Percentiles rank a stretch among this genome's conserved stretches.
Conservation (phyloP, 75 land plant species). For the Pinus taeda region DNA sequence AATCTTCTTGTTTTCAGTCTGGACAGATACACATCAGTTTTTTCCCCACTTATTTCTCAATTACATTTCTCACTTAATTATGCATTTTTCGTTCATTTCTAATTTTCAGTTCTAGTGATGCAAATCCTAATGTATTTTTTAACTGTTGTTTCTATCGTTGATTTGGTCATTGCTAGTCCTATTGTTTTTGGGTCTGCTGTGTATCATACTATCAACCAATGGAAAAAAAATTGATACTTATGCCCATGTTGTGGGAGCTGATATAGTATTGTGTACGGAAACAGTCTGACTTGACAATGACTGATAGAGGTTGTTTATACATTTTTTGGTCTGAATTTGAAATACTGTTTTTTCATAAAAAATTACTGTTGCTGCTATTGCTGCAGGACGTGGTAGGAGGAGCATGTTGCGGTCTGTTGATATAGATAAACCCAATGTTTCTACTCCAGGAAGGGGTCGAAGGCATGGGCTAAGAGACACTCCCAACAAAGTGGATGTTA, state of each 20-base stretch:
- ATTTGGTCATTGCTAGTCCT: too few relatives aligned
- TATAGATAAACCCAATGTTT: neutral
- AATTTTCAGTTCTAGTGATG: too few relatives aligned
- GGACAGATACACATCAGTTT: too few relatives aligned
- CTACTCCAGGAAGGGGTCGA: slow-evolving; percentile 8
- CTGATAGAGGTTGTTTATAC: neutral
- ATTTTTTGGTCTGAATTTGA: neutral
- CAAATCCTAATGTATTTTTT: too few relatives aligned
- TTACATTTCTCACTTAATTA: too few relatives aligned
- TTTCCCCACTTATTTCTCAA: too few relatives aligned
- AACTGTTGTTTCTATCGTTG: too few relatives aligned
- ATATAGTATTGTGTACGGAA: neutral
- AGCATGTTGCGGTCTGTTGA: neutral
- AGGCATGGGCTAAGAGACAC: neutral
- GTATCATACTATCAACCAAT: too few relatives aligned
- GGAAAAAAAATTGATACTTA: neutral
- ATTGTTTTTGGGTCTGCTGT: too few relatives aligned
- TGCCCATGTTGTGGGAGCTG: neutral
- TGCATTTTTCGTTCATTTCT: too few relatives aligned
- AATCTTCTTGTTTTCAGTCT: too few relatives aligned
- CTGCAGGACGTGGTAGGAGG: slow-evolving; percentile 5
- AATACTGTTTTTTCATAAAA: neutral
- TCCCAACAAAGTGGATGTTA: neutral
- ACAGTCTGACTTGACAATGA: neutral
- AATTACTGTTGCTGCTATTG: neutral